Evolutionary conservation across 2,329 filamentous ascomycete species (phyloP), one percentile per base, ranked within the genome.

Genomic region (Diaporthe vexans): DNA sequence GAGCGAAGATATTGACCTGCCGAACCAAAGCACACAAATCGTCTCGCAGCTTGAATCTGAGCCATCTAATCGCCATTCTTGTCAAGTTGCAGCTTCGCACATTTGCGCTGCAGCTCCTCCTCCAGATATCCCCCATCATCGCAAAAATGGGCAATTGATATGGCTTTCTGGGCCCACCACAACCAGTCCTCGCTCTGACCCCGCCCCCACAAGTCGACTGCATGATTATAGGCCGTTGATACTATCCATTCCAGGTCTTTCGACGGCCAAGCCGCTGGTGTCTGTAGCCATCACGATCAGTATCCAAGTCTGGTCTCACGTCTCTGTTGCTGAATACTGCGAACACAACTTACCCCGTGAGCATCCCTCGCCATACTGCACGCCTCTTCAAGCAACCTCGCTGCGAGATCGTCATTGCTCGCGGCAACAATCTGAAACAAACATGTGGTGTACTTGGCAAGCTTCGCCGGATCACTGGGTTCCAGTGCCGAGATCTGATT

Each of bases 201-300:
- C 1, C 83, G 84, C 17, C 88, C 86, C 78, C 90, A 91, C n/a
- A 90, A 86, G 78, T 95, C 93, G 7, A 95, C 85, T 0, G 89
- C 91, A 75, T 91, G 91, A 77, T 95, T 95, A 81, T 93, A 95
- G 0, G 89, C 85, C 8, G 88, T 90, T 0, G 90, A 89, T 0
- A 91, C 90, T n/a, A 97, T 88, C 92, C 93, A 97, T 78, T 95
- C 92, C 1, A 95, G 83, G 79, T 97, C 94, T 4, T 89, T 87
- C 0, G 84, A 78, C 0, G 94, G 93, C 79, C 94, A 94, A 0
- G 83, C 67, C 21, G 68, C 72, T 19, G 74, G 59, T 29, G 72
- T 74, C 74, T 75, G 40, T 51, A 17, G 19, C 5, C 24, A 26
- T 13, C n/a, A n/a, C 11, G 29, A 35, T 74, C 21, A 74, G 61